Evolutionary conservation across 73 alveolate species (phyloP), one percentile per base, ranked within the genome.

Genomic region (Paramecium octaurelia): DNA sequence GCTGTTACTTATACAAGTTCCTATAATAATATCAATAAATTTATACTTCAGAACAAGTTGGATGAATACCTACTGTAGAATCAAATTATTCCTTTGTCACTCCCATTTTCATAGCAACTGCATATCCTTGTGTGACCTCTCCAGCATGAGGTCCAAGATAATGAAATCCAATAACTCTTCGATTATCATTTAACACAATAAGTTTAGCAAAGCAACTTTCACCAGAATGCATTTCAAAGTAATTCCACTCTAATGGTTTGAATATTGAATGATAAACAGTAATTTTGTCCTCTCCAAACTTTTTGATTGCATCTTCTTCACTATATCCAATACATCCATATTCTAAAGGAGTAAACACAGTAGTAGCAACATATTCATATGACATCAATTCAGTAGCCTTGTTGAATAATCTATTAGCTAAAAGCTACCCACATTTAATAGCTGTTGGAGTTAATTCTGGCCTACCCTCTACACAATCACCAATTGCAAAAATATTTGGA

Each of bases 371-470:
- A 87, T 96, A 98, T 27, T 95, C 95, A 95, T 98, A 99, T 95
- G 98, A 97, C 98, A 98, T 98, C 86, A 84, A 91, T 86, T 88
- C 95, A 24, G 96, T 97, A 18, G 93, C 87, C 11, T 97, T 98
- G 7, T 96, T 97, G 71, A 93, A 98, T 21, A 99, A 94, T 93
- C 99, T 98, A 34, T 92, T 86, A 54, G 99, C 98, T 59, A 99
- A 94, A 24, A 97, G 95, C 86, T 92, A 95, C 35, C 99, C 99
- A 10, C 99, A 99, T 92, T 95, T 98, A 35, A 98, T 98, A 11
- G 99, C 99, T n/a, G 98, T 98, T 2, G 99, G 99, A 11, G 99
- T 98, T 24, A 99, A 95, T 86, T 99, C 99, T 29, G 98, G 98
- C 54, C 96, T 92, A 75, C 99, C 99, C 64, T 97, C 96, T 11